phyloP scores from a whole-genome alignment of 2,329 filamentous ascomycete species.

The Talaromyces atroroseus region DNA sequence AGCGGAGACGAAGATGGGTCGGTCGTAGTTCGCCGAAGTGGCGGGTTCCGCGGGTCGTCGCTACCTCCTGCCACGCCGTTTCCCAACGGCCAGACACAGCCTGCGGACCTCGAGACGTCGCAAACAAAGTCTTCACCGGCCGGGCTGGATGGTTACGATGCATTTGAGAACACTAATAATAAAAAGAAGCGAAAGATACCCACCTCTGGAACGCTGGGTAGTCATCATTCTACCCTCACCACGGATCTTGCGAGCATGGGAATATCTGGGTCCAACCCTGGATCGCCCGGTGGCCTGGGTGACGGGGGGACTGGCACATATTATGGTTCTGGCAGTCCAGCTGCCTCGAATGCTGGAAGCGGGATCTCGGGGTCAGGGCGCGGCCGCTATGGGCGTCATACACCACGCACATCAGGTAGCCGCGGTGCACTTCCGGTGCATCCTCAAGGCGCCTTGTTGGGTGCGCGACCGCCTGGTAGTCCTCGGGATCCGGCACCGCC shows the following conservation, averaged over 20 bases:
- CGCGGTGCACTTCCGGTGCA: conserved; percentile 57
- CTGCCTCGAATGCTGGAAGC: conserved; percentile 50
- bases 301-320: conserved; percentile 49
- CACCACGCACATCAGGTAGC: conserved; percentile 41
- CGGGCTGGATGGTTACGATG: conserved; percentile 87
- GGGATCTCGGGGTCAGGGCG: conserved; percentile 80
- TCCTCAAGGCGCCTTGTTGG: conserved; percentile 51
- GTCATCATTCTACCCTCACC: conserved; percentile 55
- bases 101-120: conserved; percentile 18
- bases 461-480: conserved; percentile 44
- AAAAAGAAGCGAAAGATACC: conserved; percentile 99
- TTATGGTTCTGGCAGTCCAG: conserved; percentile 52
- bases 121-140: conserved; percentile 56
- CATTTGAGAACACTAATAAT: conserved; percentile 97
- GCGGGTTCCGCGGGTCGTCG: conserved; percentile 35
- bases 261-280: conserved; percentile 45
- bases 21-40: conserved; percentile 38
- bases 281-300: conserved; percentile 39
- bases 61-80: conserved; percentile 27
- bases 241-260: conserved; percentile 62
- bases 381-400: conserved; percentile 68
- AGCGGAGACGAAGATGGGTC: conserved; percentile 57
- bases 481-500: conserved; percentile 44
- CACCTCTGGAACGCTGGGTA: conserved; percentile 66
- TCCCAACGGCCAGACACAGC: conserved; percentile 22